Conservation (phyloP, 306 rosid genomes). For the Crataegus laevigata region DNA sequence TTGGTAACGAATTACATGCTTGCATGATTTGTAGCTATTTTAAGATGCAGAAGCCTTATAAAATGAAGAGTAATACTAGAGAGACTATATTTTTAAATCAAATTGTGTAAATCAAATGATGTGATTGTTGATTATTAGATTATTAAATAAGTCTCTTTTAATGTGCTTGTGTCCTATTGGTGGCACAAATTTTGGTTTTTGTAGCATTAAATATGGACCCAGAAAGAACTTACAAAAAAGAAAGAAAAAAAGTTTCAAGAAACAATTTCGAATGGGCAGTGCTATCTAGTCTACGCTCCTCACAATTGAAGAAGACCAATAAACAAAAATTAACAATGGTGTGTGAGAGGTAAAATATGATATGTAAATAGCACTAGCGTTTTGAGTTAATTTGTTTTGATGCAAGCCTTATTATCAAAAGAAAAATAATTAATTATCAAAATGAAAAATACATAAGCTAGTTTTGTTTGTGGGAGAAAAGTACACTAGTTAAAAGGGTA, state of each 20-base stretch:
- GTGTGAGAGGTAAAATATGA: too few species aligned
- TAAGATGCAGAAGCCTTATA: background rate
- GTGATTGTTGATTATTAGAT: too few species aligned
- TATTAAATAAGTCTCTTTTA: too few species aligned
- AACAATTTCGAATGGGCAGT: background rate
- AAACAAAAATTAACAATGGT: too few species aligned
- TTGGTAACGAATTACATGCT: background rate
- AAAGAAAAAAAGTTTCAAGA: background rate
- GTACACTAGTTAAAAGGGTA: background rate
- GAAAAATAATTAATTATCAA: background rate
- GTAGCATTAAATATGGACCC: background rate
- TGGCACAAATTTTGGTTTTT: too few species aligned
- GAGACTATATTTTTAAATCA: too few species aligned
- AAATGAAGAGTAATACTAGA: background rate
- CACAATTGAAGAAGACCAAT: too few species aligned
- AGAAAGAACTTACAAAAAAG: background rate
- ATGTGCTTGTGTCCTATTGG: too few species aligned
- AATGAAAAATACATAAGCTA: background rate
- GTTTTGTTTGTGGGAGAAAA: background rate
- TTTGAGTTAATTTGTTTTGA: background rate
- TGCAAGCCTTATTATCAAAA: background rate
- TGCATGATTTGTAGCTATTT: background rate
- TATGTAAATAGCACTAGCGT: too few species aligned
- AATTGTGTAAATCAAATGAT: too few species aligned
- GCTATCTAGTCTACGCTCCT: too few species aligned